phyloP scores from a whole-genome alignment of 2,329 filamentous ascomycete genomes.

The Talaromyces sp. region DNA sequence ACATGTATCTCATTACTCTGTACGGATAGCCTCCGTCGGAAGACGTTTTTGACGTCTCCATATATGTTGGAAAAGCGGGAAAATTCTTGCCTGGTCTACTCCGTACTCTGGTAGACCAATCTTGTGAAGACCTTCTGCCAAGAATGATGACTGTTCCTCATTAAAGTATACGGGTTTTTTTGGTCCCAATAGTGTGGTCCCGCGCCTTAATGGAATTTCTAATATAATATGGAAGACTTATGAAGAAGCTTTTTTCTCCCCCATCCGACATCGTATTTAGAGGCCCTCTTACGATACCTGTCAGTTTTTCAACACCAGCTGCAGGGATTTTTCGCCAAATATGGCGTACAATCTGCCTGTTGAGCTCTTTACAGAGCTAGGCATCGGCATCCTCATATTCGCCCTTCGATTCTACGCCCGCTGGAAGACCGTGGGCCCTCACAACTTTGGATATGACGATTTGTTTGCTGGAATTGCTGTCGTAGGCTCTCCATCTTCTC shows the following conservation, averaged over 20 bases:
- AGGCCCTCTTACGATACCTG: neutral
- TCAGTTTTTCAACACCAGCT: neutral
- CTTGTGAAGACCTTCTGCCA: neutral
- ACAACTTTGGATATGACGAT: slow-evolving; percentile 15
- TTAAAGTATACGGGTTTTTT: neutral
- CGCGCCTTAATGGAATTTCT: neutral
- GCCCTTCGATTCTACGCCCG: slow-evolving; percentile 16
- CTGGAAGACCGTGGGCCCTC: slow-evolving; percentile 11
- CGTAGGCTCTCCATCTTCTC: neutral
- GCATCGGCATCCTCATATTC: slow-evolving; percentile 13
- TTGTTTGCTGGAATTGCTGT: slow-evolving; percentile 10
- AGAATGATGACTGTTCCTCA: neutral
- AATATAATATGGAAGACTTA: neutral
- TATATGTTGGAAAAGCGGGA: neutral
- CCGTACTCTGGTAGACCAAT: neutral
- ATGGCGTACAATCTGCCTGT: slow-evolving; percentile 13
- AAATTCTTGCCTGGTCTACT: neutral
- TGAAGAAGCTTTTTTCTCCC: neutral
- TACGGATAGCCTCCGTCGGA: neutral
- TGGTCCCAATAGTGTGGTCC: neutral
- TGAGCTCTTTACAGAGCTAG: slow-evolving; percentile 17
- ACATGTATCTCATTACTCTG: neutral
- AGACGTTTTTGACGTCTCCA: neutral
- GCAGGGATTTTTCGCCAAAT: neutral
- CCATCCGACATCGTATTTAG: neutral